These are phyloP conservation scores for Linaria vulgaris DNA, from an alignment of 257 asterid species.

Conservation along the genomic window DNA sequence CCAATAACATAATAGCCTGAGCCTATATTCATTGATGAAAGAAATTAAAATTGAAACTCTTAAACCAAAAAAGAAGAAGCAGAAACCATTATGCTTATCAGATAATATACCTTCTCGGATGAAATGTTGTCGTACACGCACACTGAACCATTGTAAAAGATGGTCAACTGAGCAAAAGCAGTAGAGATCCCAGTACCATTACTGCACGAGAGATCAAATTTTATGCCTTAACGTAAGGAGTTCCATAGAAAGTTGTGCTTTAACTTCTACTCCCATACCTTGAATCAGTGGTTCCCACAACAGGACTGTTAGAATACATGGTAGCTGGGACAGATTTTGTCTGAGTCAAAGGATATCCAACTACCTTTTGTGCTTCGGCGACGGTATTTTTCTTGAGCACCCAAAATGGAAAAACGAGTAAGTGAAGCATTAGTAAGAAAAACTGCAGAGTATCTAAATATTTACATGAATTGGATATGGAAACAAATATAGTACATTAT, in stretches of 20 bases:
- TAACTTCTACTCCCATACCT: slow-evolving; percentile 36
- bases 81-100: not conserved
- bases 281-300: slow-evolving; percentile 71
- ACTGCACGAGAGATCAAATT: slow-evolving; percentile 35
- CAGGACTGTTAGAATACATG: slow-evolving; percentile 33
- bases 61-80: not conserved
- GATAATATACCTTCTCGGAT: slow-evolving; percentile 61
- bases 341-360: slow-evolving; percentile 34
- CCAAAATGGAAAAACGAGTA: not conserved
- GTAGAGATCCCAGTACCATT: slow-evolving; percentile 35
- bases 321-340: slow-evolving; percentile 29
- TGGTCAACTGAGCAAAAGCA: slow-evolving; percentile 73
- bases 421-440: too few species aligned
- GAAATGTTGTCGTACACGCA: slow-evolving; percentile 72
- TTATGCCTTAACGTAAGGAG: slow-evolving; percentile 6
- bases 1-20: slow-evolving; percentile 82
- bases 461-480: too few species aligned
- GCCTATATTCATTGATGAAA: slow-evolving; percentile 42
- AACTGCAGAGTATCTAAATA: too few species aligned
- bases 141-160: slow-evolving; percentile 77
- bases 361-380: slow-evolving; percentile 45
- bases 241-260: not conserved
- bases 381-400: slow-evolving; percentile 45
- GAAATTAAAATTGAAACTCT: not conserved
- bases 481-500: not conserved